These are phyloP conservation scores for Leishmania major DNA, from an alignment of 208 protist species.

Conservation along the genomic window DNA sequence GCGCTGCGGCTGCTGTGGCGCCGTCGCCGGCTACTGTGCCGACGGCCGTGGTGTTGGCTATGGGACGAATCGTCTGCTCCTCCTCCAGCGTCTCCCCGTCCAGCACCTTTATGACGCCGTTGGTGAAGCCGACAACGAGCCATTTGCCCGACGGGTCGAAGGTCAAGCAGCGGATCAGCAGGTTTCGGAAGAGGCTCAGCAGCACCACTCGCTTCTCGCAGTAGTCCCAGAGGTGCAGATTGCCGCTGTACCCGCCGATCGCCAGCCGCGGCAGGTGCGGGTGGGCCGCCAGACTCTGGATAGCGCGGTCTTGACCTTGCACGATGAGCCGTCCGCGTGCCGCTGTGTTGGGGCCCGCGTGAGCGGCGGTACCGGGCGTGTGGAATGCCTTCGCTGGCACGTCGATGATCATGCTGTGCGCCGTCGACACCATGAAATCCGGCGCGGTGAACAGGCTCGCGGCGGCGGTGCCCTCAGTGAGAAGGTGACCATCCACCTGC, in stretches of 20 bases:
- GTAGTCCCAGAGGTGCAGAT: constrained; percentile 94
- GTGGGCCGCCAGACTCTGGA: constrained; percentile 86
- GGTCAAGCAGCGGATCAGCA: constrained; percentile 82
- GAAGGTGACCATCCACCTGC: constrained; percentile 43
- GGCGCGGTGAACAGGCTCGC: constrained; percentile 69
- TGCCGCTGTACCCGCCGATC: constrained; percentile 86
- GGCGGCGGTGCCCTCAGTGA: constrained; percentile 47
- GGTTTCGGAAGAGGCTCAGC: constrained; percentile 80
- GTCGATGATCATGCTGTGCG: constrained; percentile 90
- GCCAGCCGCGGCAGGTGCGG: constrained; percentile 82
- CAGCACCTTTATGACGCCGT: constrained; percentile 93
- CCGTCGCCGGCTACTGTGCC: not conserved
- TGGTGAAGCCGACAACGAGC: constrained; percentile 93
- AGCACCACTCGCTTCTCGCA: constrained; percentile 60
- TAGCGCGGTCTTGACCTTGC: constrained; percentile 86
- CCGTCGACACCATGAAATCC: constrained; percentile 94
- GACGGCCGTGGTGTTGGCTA: constrained; percentile 1
- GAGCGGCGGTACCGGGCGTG: constrained; percentile 36
- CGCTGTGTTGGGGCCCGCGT: constrained; percentile 31
- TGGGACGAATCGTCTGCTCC: constrained; percentile 63
- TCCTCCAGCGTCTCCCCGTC: constrained; percentile 85
- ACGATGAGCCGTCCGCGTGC: constrained; percentile 85
- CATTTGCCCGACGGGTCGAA: constrained; percentile 87
- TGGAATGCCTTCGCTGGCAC: constrained; percentile 83
- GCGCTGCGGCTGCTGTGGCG: not conserved